phyloP scores from a whole-genome alignment of 305 asterid genomes.

The Euphrasia arctica region DNA sequence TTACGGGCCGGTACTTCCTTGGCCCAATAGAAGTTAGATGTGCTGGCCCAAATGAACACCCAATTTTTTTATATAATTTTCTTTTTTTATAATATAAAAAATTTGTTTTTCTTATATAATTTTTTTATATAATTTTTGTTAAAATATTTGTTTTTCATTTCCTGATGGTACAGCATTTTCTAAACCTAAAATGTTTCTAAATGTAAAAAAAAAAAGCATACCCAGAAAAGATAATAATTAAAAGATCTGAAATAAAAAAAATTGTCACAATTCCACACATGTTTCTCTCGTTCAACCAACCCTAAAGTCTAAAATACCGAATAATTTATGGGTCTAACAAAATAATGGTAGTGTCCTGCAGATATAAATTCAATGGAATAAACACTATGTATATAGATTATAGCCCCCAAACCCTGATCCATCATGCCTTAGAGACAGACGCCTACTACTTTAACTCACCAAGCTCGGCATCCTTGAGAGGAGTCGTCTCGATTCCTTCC shows the following conservation, averaged over 20 bases:
- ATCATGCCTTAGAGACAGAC: constrained; percentile 9
- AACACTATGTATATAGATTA: constrained; percentile 9
- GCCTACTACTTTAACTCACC: constrained; percentile 36
- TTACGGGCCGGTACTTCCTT: constrained; percentile 13
- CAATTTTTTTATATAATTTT: no score
- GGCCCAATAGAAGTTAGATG: neutral
- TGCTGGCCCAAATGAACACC: neutral
- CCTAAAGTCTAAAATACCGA: constrained; percentile 22
- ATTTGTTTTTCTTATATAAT: no score
- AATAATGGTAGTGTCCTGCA: constrained; percentile 22
- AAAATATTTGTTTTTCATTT: no score
- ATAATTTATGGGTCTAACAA: constrained; percentile 26
- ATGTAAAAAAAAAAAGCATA: no score
- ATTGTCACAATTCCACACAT: constrained; percentile 18
- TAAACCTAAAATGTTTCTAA: no score
- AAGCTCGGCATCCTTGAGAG: constrained; percentile 49
- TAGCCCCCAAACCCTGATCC: constrained; percentile 30
- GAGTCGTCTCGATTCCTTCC: constrained; percentile 52
- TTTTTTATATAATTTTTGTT: no score
- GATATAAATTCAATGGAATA: constrained; percentile 26
- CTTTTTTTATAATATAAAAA: no score
- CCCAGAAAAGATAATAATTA: no score
- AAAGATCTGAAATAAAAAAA: neutral
- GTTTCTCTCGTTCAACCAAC: constrained; percentile 18
- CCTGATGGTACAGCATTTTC: no score